Conservation (phyloP, 257 asterid genomes). For the Solanum piurae region DNA sequence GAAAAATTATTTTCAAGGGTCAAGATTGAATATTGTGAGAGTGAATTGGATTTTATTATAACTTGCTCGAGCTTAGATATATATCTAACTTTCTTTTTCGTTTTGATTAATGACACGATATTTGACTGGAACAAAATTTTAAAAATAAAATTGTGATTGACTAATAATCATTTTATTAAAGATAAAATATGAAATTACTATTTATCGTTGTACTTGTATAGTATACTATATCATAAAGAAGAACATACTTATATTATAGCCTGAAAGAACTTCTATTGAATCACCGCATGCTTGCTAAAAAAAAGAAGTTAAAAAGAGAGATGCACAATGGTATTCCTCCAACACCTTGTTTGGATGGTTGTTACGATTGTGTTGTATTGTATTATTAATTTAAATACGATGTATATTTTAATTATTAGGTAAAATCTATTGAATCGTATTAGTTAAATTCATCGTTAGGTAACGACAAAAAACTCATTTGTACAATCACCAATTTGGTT, state of each 20-base stretch:
- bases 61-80: not conserved
- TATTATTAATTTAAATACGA: too few species aligned
- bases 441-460: too few species aligned
- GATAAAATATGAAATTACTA: too few species aligned
- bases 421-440: too few species aligned
- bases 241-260: not conserved
- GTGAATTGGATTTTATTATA: not conserved
- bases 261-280: not conserved
- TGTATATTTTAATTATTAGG: too few species aligned
- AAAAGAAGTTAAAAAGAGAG: not conserved
- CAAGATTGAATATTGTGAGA: not conserved
- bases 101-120: too few species aligned
- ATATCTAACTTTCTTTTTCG: not conserved
- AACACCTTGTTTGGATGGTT: not conserved
- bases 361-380: not conserved
- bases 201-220: not conserved
- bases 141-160: not conserved
- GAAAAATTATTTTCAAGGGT: not conserved
- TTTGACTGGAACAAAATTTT: not conserved
- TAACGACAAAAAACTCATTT: too few species aligned
- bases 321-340: not conserved
- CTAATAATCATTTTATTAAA: too few species aligned
- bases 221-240: not conserved
- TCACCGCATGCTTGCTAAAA: not conserved
- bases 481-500: too few species aligned